Evolutionary conservation across 2,329 filamentous ascomycete species (phyloP).

Genomic region (Trichophyton rubrum): DNA sequence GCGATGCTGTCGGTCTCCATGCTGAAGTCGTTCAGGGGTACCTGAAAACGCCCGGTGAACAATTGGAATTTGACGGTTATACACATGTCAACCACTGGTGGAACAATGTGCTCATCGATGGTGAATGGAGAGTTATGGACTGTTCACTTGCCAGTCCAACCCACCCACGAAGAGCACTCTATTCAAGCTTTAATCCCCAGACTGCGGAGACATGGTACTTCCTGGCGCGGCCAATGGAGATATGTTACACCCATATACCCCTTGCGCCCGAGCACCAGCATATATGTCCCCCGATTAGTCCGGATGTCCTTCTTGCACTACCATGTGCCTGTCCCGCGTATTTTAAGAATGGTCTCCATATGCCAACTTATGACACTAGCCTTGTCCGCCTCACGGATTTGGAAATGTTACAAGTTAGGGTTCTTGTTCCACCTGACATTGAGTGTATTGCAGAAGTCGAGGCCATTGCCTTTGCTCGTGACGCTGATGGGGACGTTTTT

Average conservation of each 20-base stretch:
- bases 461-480: constrained; percentile 63
- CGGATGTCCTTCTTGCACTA: constrained; percentile 73
- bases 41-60: constrained; percentile 78
- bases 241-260: constrained; percentile 93
- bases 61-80: constrained; percentile 64
- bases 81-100: constrained; percentile 94
- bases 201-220: constrained; percentile 87
- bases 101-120: constrained; percentile 87
- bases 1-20: constrained; percentile 71
- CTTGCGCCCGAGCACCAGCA: constrained; percentile 82
- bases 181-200: constrained; percentile 58
- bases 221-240: constrained; percentile 71
- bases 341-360: constrained; percentile 67
- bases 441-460: constrained; percentile 91
- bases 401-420: constrained; percentile 81
- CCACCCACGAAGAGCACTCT: constrained; percentile 64
- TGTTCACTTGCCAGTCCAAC: constrained; percentile 85
- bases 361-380: constrained; percentile 85
- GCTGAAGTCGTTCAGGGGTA: constrained; percentile 82
- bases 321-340: constrained; percentile 77
- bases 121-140: constrained; percentile 94
- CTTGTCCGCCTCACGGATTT: constrained; percentile 75
- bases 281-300: constrained; percentile 74
- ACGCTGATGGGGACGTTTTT: constrained; percentile 82
- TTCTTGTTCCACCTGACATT: constrained; percentile 77